Percentiles rank a stretch among this genome's conserved stretches.
Evolutionary conservation across 345 rosid genomes (phyloP).

Genomic region (Cardamine occulta): DNA sequence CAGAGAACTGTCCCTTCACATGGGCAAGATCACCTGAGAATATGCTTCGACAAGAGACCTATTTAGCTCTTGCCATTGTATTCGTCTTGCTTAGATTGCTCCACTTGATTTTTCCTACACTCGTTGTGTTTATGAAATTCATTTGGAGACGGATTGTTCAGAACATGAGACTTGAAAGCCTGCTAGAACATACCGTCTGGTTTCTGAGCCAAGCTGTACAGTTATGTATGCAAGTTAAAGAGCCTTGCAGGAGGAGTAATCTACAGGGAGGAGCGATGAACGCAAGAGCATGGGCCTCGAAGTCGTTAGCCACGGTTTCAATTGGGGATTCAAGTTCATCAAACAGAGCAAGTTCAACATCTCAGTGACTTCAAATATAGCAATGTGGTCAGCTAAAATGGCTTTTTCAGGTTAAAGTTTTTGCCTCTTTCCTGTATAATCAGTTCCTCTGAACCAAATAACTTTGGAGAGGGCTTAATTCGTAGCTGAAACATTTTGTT

Average conservation of each 20-base stretch:
- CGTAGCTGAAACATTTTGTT: constrained; percentile 35
- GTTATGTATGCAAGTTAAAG: constrained; percentile 60
- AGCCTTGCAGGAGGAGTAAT: constrained; percentile 79
- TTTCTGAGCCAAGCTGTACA: constrained; percentile 62
- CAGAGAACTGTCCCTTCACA: constrained; percentile 85
- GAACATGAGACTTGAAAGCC: constrained; percentile 56
- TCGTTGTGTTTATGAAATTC: constrained; percentile 48
- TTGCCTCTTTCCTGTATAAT: constrained; percentile 29
- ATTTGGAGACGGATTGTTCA: constrained; percentile 56
- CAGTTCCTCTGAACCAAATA: constrained; percentile 20
- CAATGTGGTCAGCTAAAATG: constrained; percentile 23
- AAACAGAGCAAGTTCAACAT: constrained; percentile 51
- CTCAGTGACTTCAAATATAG: constrained; percentile 28
- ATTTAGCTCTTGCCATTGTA: constrained; percentile 67
- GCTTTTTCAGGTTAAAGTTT: constrained; percentile 18
- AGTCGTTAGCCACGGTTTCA: constrained; percentile 91
- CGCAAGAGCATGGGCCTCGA: constrained; percentile 92
- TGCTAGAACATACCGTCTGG: constrained; percentile 66
- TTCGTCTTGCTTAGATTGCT: constrained; percentile 73
- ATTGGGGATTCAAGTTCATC: constrained; percentile 77
- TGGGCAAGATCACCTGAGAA: constrained; percentile 99
- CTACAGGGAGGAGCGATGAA: constrained; percentile 90
- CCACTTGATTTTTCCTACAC: constrained; percentile 58
- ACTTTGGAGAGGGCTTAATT: constrained; percentile 19
- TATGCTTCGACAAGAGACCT: constrained; percentile 79